These are phyloP conservation scores for Psilocybe subaeruginosa DNA, from an alignment of 768 basidiomycete species.

Conservation along the genomic window DNA sequence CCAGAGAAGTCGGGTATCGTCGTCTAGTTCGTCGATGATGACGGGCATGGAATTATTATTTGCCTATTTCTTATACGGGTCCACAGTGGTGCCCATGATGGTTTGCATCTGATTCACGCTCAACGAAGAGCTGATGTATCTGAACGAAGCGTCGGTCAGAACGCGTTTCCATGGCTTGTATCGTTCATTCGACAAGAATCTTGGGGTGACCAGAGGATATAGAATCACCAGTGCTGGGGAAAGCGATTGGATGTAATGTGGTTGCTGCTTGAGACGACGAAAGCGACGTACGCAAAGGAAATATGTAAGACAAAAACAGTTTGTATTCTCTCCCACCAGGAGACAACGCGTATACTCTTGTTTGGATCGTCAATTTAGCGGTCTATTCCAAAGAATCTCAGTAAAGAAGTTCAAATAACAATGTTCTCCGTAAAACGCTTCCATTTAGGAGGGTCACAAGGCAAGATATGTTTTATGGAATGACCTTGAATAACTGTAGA, in stretches of 20 bases:
- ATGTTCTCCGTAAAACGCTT: too few species aligned
- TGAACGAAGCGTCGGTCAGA: slow-evolving; percentile 9
- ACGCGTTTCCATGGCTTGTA: slow-evolving; percentile 22
- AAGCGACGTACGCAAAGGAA: slow-evolving; percentile 9
- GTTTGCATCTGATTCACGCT: slow-evolving; percentile 27
- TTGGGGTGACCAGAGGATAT: slow-evolving; percentile 3
- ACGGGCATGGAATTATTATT: slow-evolving; percentile 23
- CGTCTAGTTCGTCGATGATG: slow-evolving; percentile 30
- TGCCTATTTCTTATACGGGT: slow-evolving; percentile 25
- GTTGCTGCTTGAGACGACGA: not conserved
- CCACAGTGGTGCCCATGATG: slow-evolving; percentile 22
- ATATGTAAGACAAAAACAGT: not conserved
- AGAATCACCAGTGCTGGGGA: slow-evolving; percentile 1
- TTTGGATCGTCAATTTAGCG: not conserved
- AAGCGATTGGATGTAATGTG: not conserved
- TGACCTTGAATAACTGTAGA: too few species aligned
- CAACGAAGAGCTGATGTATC: slow-evolving; percentile 8
- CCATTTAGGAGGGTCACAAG: too few species aligned
- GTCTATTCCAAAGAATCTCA: too few species aligned
- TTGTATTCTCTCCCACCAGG: slow-evolving; percentile 3
- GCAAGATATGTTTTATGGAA: too few species aligned
- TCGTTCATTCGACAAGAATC: slow-evolving; percentile 25
- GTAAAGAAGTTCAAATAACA: too few species aligned
- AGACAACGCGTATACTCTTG: not conserved
- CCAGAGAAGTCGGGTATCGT: slow-evolving; percentile 34